Conservation (phyloP, 257 asterid genomes). For the Paulownia fortunei region DNA sequence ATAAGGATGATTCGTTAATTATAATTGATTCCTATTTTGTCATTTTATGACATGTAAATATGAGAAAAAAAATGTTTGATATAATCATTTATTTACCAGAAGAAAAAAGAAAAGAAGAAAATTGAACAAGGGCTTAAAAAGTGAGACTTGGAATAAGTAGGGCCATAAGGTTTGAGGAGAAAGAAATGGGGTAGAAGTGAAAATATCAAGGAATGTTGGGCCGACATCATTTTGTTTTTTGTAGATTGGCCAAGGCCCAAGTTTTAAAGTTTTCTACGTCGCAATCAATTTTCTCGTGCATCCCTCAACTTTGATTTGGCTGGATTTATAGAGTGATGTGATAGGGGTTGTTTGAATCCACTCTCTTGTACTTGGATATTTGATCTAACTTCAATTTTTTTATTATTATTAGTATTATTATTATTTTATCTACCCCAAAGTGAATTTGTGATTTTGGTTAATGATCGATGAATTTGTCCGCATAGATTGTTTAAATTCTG, state of each 20-base stretch:
- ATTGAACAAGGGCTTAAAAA: too few species aligned
- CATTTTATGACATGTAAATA: not conserved
- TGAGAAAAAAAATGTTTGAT: not conserved
- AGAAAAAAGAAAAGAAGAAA: too few species aligned
- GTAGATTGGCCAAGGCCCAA: not conserved
- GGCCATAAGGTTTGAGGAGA: not conserved
- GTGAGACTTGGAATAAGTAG: not conserved
- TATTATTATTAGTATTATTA: too few species aligned
- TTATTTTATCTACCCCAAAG: too few species aligned
- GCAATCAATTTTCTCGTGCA: not conserved
- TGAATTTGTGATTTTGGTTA: too few species aligned
- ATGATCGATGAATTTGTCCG: too few species aligned
- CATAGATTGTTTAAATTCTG: too few species aligned
- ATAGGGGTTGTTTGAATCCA: too few species aligned
- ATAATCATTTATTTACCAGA: too few species aligned
- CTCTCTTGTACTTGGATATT: not conserved
- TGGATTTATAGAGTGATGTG: not conserved
- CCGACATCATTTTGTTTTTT: not conserved
- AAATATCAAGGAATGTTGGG: constrained; percentile 8
- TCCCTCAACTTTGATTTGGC: not conserved
- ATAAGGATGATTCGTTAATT: not conserved
- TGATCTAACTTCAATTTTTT: not conserved
- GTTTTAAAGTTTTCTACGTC: not conserved
- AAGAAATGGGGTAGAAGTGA: not conserved
- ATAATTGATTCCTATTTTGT: not conserved